Evolutionary conservation across 2,329 filamentous ascomycete species (phyloP).

Genomic region (Ophiostoma novo-ulmi): DNA sequence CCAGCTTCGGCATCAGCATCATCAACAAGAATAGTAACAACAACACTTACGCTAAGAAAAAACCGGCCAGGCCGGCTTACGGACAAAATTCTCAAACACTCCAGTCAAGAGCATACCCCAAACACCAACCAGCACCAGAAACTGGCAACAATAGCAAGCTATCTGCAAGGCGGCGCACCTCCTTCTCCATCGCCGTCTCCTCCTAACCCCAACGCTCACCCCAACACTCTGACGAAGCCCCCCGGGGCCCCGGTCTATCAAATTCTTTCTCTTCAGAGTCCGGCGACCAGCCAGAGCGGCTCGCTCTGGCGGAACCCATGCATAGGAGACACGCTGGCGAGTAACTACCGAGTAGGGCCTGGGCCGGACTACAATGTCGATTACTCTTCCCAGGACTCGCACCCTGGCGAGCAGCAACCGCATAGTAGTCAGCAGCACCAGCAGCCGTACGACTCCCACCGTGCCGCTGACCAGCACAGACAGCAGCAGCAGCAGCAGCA

Average conservation of each 20-base stretch:
- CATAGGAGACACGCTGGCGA: constrained; percentile 65
- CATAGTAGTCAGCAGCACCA: constrained; percentile 42
- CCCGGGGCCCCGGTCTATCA: constrained; percentile 49
- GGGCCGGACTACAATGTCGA: constrained; percentile 63
- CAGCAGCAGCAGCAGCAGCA: constrained; percentile 30
- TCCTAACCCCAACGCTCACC: not conserved
- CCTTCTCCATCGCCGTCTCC: constrained; percentile 14
- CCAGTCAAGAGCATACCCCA: not conserved
- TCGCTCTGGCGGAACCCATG: constrained; percentile 74
- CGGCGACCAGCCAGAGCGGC: constrained; percentile 68
- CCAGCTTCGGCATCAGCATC: not conserved
- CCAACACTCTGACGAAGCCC: constrained; percentile 37
- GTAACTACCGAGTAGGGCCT: constrained; percentile 64
- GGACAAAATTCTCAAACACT: constrained; percentile 11
- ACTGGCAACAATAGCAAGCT: constrained; percentile 14
- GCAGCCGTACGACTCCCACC: constrained; percentile 53
- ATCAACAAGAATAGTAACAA: not conserved
- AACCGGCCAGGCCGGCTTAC: constrained; percentile 11
- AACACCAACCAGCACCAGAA: constrained; percentile 1
- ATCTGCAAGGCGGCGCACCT: constrained; percentile 8
- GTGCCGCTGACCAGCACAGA: constrained; percentile 16
- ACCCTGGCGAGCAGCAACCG: constrained; percentile 56
- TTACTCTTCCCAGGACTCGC: constrained; percentile 63
- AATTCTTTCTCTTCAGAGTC: constrained; percentile 57
- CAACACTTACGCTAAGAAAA: not conserved